Conservation (phyloP, 441 rosid species). For the Bocquillonia castaneifolia region DNA sequence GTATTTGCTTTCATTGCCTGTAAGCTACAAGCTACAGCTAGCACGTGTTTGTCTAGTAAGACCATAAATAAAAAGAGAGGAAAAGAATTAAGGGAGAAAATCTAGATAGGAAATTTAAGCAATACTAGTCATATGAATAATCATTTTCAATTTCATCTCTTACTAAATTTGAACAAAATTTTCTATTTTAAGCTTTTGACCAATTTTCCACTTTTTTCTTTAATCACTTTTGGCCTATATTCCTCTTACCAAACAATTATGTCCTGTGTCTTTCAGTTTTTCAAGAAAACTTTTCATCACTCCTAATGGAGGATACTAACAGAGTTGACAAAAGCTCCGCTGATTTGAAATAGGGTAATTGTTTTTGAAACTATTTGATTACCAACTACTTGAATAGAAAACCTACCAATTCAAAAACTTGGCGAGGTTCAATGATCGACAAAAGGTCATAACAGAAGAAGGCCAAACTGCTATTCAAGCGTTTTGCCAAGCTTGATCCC, state of each 20-base stretch:
- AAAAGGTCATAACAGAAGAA: constrained; percentile 98
- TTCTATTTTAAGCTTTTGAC: background rate
- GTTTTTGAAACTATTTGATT: background rate
- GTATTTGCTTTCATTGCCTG: no score
- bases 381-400: constrained; percentile 12
- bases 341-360: background rate
- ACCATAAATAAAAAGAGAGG: no score
- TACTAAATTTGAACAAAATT: background rate
- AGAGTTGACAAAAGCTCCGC: no score
- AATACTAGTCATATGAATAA: background rate
- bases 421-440: constrained; percentile 94
- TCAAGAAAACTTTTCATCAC: background rate
- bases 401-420: constrained; percentile 95
- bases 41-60: background rate
- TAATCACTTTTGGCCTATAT: background rate
- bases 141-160: background rate
- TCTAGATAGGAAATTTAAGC: no score
- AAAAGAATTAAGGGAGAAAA: no score
- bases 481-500: constrained; percentile 94
- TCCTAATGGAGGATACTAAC: no score
- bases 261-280: background rate
- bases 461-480: constrained; percentile 96
- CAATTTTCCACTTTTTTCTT: background rate
- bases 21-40: no score
- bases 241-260: background rate